A percentile compares a stretch with the other conserved stretches of the same genome.
Evolutionary conservation across 495 filamentous ascomycete genomes (phyloP).

Genomic region (Monascus purpureus): DNA sequence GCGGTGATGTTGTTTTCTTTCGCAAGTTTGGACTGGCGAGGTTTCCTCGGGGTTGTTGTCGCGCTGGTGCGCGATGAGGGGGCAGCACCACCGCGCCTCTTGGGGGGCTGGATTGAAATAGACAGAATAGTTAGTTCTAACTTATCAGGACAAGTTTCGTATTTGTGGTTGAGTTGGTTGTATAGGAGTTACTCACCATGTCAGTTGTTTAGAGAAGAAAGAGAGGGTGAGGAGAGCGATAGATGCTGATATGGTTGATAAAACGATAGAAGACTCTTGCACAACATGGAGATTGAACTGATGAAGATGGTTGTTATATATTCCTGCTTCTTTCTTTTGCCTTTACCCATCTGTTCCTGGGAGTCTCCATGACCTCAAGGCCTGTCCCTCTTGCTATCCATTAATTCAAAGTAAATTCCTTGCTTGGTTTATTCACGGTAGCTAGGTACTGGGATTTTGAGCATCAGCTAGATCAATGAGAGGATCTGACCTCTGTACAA

Average conservation of each 20-base stretch:
- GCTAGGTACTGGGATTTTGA: no score
- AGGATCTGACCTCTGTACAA: no score
- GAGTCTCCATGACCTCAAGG: no score
- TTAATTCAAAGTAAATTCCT: no score
- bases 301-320: no score
- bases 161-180: no score
- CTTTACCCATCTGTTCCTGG: no score
- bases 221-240: background rate
- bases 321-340: no score
- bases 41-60: slow-evolving; percentile 26
- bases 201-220: background rate
- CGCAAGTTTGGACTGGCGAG: slow-evolving; percentile 66
- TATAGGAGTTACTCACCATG: background rate
- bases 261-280: background rate
- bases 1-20: slow-evolving; percentile 74
- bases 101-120: slow-evolving; percentile 16
- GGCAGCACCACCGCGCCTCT: slow-evolving; percentile 19
- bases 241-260: background rate
- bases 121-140: background rate
- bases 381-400: no score
- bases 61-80: slow-evolving; percentile 5
- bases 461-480: no score
- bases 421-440: no score
- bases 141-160: background rate
- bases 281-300: background rate